Conservation (phyloP, 352 stramenopile genomes). For the Thraustotheca clavata region DNA sequence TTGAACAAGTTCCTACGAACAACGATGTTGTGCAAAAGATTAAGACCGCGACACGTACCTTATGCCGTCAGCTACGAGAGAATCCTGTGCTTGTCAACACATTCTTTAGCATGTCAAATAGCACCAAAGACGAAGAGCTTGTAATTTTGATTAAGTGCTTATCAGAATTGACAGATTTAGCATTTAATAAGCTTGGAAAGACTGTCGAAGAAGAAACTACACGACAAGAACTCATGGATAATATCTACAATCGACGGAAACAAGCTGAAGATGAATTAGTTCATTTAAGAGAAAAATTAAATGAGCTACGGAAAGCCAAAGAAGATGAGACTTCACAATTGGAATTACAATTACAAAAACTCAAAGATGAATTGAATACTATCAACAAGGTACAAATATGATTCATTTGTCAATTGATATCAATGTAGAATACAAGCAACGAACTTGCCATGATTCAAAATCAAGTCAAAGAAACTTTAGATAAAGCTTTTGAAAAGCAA, state of each 20-base stretch:
- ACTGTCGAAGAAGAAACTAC: slow-evolving; percentile 80
- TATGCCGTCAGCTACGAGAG: slow-evolving; percentile 69
- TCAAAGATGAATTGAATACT: slow-evolving; percentile 59
- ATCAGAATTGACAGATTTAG: slow-evolving; percentile 75
- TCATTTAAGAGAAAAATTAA: slow-evolving; percentile 66
- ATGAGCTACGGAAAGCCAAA: slow-evolving; percentile 65
- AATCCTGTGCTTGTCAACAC: slow-evolving; percentile 60
- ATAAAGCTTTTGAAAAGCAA: slow-evolving; percentile 65
- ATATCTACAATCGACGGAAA: slow-evolving; percentile 68
- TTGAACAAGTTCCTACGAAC: slow-evolving; percentile 46
- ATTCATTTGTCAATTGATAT: neutral
- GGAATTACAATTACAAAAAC: slow-evolving; percentile 73
- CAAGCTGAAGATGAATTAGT: slow-evolving; percentile 74
- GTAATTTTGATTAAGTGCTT: slow-evolving; percentile 66
- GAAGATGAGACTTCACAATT: slow-evolving; percentile 74
- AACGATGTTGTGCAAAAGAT: slow-evolving; percentile 77
- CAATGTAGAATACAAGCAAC: slow-evolving; percentile 40
- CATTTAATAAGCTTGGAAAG: slow-evolving; percentile 65
- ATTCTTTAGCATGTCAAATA: slow-evolving; percentile 47
- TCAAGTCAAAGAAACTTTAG: slow-evolving; percentile 66
- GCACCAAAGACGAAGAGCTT: slow-evolving; percentile 56
- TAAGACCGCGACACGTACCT: slow-evolving; percentile 41
- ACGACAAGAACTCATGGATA: slow-evolving; percentile 69
- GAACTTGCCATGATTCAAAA: slow-evolving; percentile 68
- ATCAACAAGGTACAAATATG: slow-evolving; percentile 49